phyloP scores from a whole-genome alignment of 441 rosid species.

The Pelargonium australe region DNA sequence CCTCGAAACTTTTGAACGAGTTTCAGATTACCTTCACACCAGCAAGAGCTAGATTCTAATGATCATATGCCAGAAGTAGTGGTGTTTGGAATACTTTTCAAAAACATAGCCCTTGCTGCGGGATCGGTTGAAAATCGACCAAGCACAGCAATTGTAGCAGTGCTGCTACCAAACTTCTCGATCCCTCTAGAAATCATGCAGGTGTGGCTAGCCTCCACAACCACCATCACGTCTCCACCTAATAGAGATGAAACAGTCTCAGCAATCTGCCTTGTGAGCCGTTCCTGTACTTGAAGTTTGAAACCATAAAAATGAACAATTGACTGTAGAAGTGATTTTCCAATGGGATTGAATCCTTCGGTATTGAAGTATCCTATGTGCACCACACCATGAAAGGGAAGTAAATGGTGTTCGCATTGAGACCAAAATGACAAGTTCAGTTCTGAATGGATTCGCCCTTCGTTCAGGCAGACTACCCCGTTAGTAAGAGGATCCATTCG shows the following conservation, averaged over 20 bases:
- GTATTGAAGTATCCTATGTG: slow-evolving; percentile 67
- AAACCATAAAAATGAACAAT: slow-evolving; percentile 78
- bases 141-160: slow-evolving; percentile 72
- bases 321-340: slow-evolving; percentile 54
- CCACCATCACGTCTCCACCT: slow-evolving; percentile 84
- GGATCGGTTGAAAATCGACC: slow-evolving; percentile 67
- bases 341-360: slow-evolving; percentile 43
- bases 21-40: too few relatives aligned
- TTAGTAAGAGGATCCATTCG: slow-evolving; percentile 23
- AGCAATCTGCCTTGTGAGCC: slow-evolving; percentile 81
- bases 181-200: slow-evolving; percentile 97
- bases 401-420: slow-evolving; percentile 92
- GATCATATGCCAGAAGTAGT: slow-evolving; percentile 21
- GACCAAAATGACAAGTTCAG: slow-evolving; percentile 72
- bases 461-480: slow-evolving; percentile 27
- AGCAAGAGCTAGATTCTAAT: neutral
- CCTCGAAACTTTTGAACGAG: too few relatives aligned
- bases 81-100: slow-evolving; percentile 46
- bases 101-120: slow-evolving; percentile 51
- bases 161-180: slow-evolving; percentile 82
- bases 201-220: slow-evolving; percentile 78
- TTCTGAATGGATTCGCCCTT: slow-evolving; percentile 45
- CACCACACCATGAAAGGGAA: slow-evolving; percentile 85
- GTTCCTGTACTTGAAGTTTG: slow-evolving; percentile 97
- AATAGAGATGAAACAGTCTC: slow-evolving; percentile 58